Evolutionary conservation across 148 eudicot species (phyloP).

Genomic region (Vaccinium darrowii): DNA sequence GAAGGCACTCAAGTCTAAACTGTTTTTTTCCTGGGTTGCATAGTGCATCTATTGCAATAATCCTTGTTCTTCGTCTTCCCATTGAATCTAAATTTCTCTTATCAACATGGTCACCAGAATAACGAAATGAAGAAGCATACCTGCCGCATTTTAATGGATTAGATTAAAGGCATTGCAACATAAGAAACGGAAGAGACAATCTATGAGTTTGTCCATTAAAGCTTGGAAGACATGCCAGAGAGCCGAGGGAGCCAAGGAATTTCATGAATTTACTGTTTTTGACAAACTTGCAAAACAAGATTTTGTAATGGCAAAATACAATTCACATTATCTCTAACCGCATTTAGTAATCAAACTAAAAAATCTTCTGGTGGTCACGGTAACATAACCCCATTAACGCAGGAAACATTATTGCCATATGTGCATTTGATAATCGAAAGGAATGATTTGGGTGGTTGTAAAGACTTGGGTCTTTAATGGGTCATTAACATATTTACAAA

Average conservation of each 20-base stretch:
- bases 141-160: conserved; percentile 31
- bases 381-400: not conserved
- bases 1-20: conserved; percentile 51
- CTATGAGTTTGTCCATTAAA: not conserved
- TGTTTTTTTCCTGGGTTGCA: conserved; percentile 66
- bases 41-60: conserved; percentile 85
- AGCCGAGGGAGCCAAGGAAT: not conserved
- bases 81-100: conserved; percentile 46
- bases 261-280: not conserved
- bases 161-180: conserved; percentile 1
- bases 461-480: not conserved
- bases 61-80: conserved; percentile 78
- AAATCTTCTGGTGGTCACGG: not conserved
- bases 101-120: conserved; percentile 68
- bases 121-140: conserved; percentile 82
- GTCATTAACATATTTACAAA: not conserved
- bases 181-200: not conserved
- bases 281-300: not conserved
- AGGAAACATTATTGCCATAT: not conserved
- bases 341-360: not conserved
- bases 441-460: not conserved
- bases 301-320: not conserved
- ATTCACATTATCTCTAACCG: not conserved
- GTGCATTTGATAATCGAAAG: not conserved
- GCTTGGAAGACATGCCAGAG: not conserved